Conservation (phyloP, 164 flowering plant species). For the Magnolia sinica region DNA sequence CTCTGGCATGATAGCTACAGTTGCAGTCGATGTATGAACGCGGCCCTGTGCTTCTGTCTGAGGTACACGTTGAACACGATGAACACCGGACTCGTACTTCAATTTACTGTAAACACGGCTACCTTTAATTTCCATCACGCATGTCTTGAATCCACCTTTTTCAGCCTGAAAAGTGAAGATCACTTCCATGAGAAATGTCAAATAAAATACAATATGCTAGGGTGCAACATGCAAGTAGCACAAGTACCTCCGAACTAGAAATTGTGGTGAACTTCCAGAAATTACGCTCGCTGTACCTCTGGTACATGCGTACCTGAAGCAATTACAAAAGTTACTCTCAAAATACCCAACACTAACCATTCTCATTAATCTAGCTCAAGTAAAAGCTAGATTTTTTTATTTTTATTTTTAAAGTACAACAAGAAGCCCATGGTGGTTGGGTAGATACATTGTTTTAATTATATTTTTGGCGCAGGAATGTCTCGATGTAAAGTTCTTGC, state of each 20-base stretch:
- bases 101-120: conserved; percentile 86
- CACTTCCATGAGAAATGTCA: conserved; percentile 11
- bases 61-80: conserved; percentile 98
- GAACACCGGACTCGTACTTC: conserved; percentile 97
- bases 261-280: conserved; percentile 63
- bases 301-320: conserved; percentile 87
- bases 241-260: conserved; percentile 76
- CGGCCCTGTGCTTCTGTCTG: conserved; percentile 98
- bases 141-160: conserved; percentile 84
- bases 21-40: conserved; percentile 97
- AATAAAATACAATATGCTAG: neutral
- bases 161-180: conserved; percentile 57
- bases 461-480: neutral
- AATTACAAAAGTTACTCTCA: conserved; percentile 8
- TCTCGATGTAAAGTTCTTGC: neutral
- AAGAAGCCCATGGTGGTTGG: neutral
- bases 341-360: neutral
- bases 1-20: conserved; percentile 99
- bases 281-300: conserved; percentile 76
- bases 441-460: neutral
- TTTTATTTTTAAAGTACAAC: too few relatives aligned
- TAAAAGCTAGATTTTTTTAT: neutral
- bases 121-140: conserved; percentile 92
- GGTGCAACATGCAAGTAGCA: conserved; percentile 4
- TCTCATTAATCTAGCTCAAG: neutral